Evolutionary conservation across 176 grass and related monocot species (phyloP).

Genomic region (Juncus inflexus): DNA sequence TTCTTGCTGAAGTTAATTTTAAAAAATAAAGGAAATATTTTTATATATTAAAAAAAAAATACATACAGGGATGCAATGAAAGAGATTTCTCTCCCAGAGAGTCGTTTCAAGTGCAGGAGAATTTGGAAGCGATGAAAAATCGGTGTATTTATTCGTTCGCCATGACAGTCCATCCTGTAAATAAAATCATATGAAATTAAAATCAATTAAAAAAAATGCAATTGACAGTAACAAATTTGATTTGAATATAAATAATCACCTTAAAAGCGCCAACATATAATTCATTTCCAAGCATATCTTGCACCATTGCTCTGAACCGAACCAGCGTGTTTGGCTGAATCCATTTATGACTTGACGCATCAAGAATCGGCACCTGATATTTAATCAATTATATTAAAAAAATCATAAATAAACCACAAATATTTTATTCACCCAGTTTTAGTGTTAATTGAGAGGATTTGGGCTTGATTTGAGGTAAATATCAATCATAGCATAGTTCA

Average conservation of each 20-base stretch:
- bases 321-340: constrained; percentile 89
- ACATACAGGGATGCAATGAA: constrained; percentile 79
- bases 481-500: no score
- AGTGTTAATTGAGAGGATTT: no score
- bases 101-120: constrained; percentile 56
- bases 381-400: not conserved
- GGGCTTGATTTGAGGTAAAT: not conserved
- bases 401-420: no score
- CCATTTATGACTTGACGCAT: constrained; percentile 51
- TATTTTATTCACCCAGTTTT: no score
- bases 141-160: constrained; percentile 87
- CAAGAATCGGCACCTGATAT: constrained; percentile 65
- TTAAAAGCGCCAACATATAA: constrained; percentile 83
- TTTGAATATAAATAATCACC: constrained; percentile 29
- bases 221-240: not conserved
- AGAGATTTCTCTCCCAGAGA: constrained; percentile 87
- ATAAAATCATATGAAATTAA: constrained; percentile 4
- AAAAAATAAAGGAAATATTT: constrained; percentile 1
- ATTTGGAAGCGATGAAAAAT: constrained; percentile 52
- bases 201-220: no score
- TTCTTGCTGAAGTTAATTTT: not conserved
- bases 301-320: constrained; percentile 78
- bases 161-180: constrained; percentile 68
- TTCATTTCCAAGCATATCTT: constrained; percentile 95
- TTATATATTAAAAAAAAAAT: not conserved